These are phyloP conservation scores for Coemansia sp. DNA, from an alignment of 192 early-diverging fungal species.

Conservation along the genomic window DNA sequence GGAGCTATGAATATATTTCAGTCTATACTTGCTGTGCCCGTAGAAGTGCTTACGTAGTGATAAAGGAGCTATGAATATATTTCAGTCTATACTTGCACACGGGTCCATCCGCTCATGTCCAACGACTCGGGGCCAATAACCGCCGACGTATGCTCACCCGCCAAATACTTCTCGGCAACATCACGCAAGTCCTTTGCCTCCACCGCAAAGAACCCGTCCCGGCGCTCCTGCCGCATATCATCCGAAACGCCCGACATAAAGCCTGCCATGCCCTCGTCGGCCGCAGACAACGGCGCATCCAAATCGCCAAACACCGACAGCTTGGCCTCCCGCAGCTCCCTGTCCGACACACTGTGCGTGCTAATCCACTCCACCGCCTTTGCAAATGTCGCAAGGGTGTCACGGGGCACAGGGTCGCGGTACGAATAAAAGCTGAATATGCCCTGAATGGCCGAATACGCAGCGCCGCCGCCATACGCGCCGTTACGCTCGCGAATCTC, in stretches of 20 bases:
- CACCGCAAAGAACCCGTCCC: conserved; percentile 73
- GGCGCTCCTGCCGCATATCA: conserved; percentile 82
- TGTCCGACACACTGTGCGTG: conserved; percentile 40
- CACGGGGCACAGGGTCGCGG: conserved; percentile 79
- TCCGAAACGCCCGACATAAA: conserved; percentile 78
- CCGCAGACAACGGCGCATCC: conserved; percentile 80
- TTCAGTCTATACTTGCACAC: not conserved
- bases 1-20: too few relatives aligned
- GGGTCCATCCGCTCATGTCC: conserved; percentile 14
- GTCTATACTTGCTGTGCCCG: conserved; percentile 30
- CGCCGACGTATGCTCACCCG: conserved; percentile 23
- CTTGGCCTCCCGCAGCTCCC: conserved; percentile 90
- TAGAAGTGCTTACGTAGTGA: conserved; percentile 50
- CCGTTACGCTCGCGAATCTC: conserved; percentile 97
- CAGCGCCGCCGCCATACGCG: conserved; percentile 91
- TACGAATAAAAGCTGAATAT: conserved; percentile 89
- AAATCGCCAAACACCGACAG: conserved; percentile 82
- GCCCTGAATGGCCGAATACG: conserved; percentile 71
- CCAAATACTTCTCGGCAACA: conserved; percentile 70
- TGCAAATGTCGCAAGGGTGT: conserved; percentile 72
- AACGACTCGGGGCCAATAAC: conserved; percentile 51
- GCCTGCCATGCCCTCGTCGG: conserved; percentile 81
- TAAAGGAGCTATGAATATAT: not conserved
- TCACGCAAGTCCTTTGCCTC: conserved; percentile 68
- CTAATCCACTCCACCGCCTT: conserved; percentile 67